Conservation (phyloP, 176 grass and related monocot genomes). For the Bothriochloa decipiens region DNA sequence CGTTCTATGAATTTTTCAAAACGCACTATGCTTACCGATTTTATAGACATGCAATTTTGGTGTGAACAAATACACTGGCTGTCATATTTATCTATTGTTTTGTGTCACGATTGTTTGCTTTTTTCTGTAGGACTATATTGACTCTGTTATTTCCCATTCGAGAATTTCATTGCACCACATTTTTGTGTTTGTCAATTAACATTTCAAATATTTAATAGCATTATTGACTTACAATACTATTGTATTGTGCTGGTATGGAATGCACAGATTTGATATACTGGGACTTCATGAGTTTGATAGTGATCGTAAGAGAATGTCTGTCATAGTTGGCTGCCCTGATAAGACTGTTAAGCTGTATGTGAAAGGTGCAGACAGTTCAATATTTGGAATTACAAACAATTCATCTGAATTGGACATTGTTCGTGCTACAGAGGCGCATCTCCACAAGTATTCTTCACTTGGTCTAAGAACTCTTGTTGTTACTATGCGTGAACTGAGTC, state of each 20-base stretch:
- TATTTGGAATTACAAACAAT: conserved; percentile 69
- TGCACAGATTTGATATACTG: conserved; percentile 76
- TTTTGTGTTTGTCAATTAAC: background rate
- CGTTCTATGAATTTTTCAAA: conserved; percentile 6
- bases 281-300: conserved; percentile 96
- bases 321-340: conserved; percentile 76
- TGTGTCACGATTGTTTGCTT: conserved; percentile 7
- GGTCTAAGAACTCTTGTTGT: conserved; percentile 82
- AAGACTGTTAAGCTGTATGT: conserved; percentile 72
- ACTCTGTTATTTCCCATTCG: background rate
- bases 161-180: background rate
- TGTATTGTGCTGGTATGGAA: conserved; percentile 32
- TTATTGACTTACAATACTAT: conserved; percentile 26
- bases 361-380: conserved; percentile 88
- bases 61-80: background rate
- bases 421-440: conserved; percentile 66
- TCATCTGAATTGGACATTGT: conserved; percentile 52
- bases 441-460: conserved; percentile 73
- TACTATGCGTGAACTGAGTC: conserved; percentile 60
- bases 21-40: background rate
- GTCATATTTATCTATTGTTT: background rate
- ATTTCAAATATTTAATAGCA: conserved; percentile 29
- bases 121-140: conserved; percentile 21
- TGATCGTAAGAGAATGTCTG: conserved; percentile 95
- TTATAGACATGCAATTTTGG: background rate